phyloP scores from a whole-genome alignment of 1,284 basidiomycete genomes.

The Inonotus hispidus region DNA sequence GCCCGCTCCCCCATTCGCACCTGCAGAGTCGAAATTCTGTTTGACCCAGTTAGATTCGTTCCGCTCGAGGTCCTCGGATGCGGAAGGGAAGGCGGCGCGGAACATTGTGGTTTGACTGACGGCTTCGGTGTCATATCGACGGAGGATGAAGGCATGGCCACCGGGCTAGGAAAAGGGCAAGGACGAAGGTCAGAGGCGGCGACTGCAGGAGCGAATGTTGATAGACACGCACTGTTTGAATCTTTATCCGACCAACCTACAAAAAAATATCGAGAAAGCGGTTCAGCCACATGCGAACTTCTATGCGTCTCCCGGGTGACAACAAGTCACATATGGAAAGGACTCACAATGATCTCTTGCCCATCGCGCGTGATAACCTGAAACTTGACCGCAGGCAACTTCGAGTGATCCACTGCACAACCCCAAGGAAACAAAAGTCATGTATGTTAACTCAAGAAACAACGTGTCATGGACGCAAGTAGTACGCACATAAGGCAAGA shows the following conservation, averaged over 20 bases:
- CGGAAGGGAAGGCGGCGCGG: constrained; percentile 90
- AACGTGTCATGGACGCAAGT: not conserved
- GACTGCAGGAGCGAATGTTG: constrained; percentile 14
- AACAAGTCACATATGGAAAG: not conserved
- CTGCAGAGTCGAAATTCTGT: constrained; percentile 69
- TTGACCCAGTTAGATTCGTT: constrained; percentile 85
- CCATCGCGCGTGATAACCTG: constrained; percentile 66
- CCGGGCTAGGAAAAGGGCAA: constrained; percentile 48
- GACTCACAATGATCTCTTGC: constrained; percentile 55
- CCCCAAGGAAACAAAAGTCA: not conserved
- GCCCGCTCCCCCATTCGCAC: constrained; percentile 68
- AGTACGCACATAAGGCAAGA: constrained; percentile 4
- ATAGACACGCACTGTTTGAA: constrained; percentile 67
- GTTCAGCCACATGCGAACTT: constrained; percentile 19
- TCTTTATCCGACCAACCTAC: constrained; percentile 88
- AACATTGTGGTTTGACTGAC: constrained; percentile 97
- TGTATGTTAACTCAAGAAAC: not conserved
- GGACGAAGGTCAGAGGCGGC: constrained; percentile 14
- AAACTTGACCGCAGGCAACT: constrained; percentile 51
- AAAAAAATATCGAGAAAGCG: constrained; percentile 4
- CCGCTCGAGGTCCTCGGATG: constrained; percentile 76
- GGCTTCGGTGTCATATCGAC: constrained; percentile 93
- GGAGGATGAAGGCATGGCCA: constrained; percentile 90
- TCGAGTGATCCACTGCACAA: constrained; percentile 28
- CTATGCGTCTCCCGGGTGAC: no score